Evolutionary conservation across 2,329 filamentous ascomycete genomes (phyloP).

Genomic region (Talaromyces sp.): DNA sequence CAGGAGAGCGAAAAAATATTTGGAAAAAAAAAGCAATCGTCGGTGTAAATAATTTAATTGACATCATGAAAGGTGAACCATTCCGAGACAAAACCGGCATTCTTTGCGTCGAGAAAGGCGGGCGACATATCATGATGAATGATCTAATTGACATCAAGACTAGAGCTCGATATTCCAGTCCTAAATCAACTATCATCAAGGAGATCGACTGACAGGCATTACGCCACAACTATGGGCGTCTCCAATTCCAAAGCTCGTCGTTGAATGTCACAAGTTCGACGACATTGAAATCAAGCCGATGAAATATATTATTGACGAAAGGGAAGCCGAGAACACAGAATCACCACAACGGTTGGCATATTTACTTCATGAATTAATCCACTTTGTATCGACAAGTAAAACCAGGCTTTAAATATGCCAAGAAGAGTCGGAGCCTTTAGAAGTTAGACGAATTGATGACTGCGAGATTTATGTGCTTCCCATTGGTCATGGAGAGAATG

Average conservation of each 20-base stretch:
- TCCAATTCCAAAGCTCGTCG: slow-evolving; percentile 48
- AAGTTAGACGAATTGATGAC: not conserved
- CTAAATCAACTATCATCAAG: slow-evolving; percentile 40
- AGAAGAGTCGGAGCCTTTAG: not conserved
- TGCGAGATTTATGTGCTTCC: not conserved
- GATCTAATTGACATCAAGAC: not conserved
- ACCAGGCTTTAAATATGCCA: not conserved
- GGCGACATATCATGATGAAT: slow-evolving; percentile 30
- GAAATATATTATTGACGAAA: slow-evolving; percentile 28
- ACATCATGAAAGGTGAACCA: not conserved
- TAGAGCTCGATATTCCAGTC: slow-evolving; percentile 47
- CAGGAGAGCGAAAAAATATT: not conserved
- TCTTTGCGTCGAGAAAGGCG: slow-evolving; percentile 11
- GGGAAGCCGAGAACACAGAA: slow-evolving; percentile 29
- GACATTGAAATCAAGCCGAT: slow-evolving; percentile 37
- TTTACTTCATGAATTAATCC: not conserved
- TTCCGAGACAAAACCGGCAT: not conserved
- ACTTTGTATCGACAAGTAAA: not conserved
- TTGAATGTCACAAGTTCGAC: slow-evolving; percentile 49
- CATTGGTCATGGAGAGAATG: not conserved
- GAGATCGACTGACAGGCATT: slow-evolving; percentile 24
- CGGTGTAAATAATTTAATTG: not conserved
- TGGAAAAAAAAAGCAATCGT: not conserved
- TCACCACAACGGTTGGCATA: not conserved
- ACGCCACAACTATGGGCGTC: slow-evolving; percentile 45